Evolutionary conservation across 257 asterid genomes (phyloP).

Genomic region (Verbena officinalis): DNA sequence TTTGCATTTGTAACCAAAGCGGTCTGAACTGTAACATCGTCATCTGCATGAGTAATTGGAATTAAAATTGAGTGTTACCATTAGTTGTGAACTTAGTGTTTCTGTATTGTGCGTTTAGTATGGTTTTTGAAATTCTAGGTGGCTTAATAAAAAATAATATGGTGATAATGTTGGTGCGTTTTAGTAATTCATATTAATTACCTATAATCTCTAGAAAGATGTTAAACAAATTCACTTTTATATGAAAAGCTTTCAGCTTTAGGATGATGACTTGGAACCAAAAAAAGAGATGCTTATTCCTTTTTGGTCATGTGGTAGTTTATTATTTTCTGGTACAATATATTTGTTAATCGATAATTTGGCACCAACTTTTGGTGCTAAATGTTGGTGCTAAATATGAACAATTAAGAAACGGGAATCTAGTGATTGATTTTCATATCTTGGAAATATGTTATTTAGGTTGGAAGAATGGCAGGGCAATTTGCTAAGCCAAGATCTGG

Average conservation of each 20-base stretch:
- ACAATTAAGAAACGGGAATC: background rate
- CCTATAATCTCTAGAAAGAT: background rate
- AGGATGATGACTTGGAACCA: background rate
- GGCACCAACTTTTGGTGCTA: background rate
- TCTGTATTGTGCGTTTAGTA: background rate
- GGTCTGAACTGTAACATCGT: background rate
- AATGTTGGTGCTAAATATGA: background rate
- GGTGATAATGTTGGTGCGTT: background rate
- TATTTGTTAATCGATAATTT: background rate
- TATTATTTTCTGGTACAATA: background rate
- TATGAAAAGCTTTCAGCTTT: background rate
- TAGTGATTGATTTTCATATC: slow-evolving; percentile 13
- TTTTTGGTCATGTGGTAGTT: background rate
- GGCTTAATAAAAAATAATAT: background rate
- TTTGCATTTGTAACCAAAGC: background rate
- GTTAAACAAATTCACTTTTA: background rate
- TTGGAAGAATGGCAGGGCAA: slow-evolving; percentile 84
- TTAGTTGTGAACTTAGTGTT: background rate
- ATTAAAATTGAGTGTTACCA: background rate
- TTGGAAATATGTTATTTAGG: slow-evolving; percentile 38
- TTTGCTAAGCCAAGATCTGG: slow-evolving; percentile 83
- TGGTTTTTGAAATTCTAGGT: background rate
- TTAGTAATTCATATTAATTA: too few species aligned
- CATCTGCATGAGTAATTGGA: background rate
- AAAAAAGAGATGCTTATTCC: background rate